phyloP scores from a whole-genome alignment of 306 rosid genomes.

The Pyrus pyrifolia region DNA sequence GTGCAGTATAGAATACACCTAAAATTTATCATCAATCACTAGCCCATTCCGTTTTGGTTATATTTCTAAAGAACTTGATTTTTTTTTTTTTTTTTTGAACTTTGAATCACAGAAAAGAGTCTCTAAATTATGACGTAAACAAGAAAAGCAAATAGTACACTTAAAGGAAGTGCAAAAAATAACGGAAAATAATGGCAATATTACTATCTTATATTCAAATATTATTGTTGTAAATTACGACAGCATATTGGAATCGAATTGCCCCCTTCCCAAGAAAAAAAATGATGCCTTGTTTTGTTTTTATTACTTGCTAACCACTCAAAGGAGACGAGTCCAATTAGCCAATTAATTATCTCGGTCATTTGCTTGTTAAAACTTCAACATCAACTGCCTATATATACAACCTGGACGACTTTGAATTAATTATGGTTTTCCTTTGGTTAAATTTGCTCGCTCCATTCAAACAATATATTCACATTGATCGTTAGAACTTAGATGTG shows the following conservation, averaged over 20 bases:
- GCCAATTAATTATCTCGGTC: not conserved
- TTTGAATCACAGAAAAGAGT: not conserved
- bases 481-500: no score
- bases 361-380: no score
- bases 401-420: no score
- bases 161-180: not conserved
- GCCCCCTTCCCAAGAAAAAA: not conserved
- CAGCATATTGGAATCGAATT: not conserved
- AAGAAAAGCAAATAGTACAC: not conserved
- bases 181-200: not conserved
- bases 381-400: not conserved
- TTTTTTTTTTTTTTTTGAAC: not conserved
- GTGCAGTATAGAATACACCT: no score
- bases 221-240: not conserved
- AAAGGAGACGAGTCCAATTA: not conserved
- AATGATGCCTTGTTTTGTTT: not conserved
- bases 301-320: not conserved
- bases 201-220: not conserved
- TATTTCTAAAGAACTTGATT: not conserved
- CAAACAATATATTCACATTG: no score
- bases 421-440: no score
- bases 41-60: no score
- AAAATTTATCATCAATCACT: no score
- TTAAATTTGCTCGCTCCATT: no score
- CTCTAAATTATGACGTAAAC: not conserved